Evolutionary conservation across 805 yeast genomes (phyloP).

Genomic region (Candida maltosa): DNA sequence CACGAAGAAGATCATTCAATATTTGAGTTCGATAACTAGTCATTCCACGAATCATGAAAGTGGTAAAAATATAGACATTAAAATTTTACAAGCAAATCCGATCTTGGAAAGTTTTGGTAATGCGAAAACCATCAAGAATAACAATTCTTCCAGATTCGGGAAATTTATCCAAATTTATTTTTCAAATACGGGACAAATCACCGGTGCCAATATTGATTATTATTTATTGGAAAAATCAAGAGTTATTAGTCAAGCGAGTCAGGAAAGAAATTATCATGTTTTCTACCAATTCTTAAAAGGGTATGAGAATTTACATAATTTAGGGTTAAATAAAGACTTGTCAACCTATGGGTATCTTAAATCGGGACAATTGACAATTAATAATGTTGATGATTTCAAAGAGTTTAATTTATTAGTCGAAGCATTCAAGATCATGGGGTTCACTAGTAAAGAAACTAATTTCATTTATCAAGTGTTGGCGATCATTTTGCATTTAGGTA

Average conservation of each 20-base stretch:
- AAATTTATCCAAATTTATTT: slow-evolving; percentile 89
- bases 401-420: slow-evolving; percentile 62
- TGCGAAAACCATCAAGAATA: slow-evolving; percentile 90
- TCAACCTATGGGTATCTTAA: slow-evolving; percentile 52
- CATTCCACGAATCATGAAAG: slow-evolving; percentile 13
- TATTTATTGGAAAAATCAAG: slow-evolving; percentile 91
- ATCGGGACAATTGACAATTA: neutral
- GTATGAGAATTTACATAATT: slow-evolving; percentile 44
- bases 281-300: slow-evolving; percentile 86
- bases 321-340: slow-evolving; percentile 40
- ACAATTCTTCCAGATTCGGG: slow-evolving; percentile 95
- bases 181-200: slow-evolving; percentile 55
- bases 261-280: slow-evolving; percentile 90
- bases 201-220: slow-evolving; percentile 94
- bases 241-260: slow-evolving; percentile 68
- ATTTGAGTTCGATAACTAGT: slow-evolving; percentile 70
- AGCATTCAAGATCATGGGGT: slow-evolving; percentile 75
- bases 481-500: slow-evolving; percentile 79
- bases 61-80: slow-evolving; percentile 60
- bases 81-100: slow-evolving; percentile 91
- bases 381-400: slow-evolving; percentile 69
- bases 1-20: slow-evolving; percentile 91
- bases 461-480: slow-evolving; percentile 68
- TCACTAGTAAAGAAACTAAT: slow-evolving; percentile 49
- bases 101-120: slow-evolving; percentile 95